These are phyloP conservation scores for Ceratocystis ficicola DNA, from an alignment of 2,329 filamentous ascomycete species.

Conservation along the genomic window DNA sequence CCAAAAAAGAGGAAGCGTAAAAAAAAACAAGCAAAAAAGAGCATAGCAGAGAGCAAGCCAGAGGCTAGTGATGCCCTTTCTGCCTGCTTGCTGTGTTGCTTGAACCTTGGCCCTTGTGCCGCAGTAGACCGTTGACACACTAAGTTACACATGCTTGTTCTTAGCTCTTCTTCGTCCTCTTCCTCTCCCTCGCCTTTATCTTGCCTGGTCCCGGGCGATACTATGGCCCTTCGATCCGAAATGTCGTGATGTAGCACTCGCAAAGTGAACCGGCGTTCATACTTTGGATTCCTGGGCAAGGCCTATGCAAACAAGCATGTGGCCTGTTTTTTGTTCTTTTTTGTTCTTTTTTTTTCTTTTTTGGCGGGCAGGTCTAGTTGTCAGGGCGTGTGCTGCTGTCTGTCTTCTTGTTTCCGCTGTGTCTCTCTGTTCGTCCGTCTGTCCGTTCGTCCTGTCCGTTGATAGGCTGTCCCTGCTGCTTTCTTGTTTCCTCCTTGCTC, in stretches of 20 bases:
- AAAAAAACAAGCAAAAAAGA: too few relatives aligned
- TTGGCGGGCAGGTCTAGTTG: neutral
- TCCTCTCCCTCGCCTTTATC: neutral
- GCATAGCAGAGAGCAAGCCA: too few relatives aligned
- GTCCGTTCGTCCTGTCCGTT: neutral
- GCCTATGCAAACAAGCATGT: constrained; percentile 5
- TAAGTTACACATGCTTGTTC: neutral
- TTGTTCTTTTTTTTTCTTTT: neutral
- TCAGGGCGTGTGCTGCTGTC: neutral
- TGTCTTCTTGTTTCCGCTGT: neutral
- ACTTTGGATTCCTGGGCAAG: neutral
- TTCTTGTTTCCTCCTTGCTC: neutral
- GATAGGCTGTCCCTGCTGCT: neutral
- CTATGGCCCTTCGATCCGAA: neutral
- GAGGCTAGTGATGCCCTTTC: neutral
- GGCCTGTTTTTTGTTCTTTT: neutral
- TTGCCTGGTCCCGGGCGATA: neutral
- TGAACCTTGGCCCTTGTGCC: neutral
- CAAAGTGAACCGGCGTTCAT: neutral
- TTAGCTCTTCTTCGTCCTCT: neutral
- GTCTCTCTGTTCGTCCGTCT: neutral
- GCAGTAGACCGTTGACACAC: neutral
- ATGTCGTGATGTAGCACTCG: neutral
- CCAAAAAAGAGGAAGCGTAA: too few relatives aligned
- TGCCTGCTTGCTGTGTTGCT: neutral